Evolutionary conservation across 179 eudicot genomes (phyloP).

Genomic region (Patellifolia procumbens): DNA sequence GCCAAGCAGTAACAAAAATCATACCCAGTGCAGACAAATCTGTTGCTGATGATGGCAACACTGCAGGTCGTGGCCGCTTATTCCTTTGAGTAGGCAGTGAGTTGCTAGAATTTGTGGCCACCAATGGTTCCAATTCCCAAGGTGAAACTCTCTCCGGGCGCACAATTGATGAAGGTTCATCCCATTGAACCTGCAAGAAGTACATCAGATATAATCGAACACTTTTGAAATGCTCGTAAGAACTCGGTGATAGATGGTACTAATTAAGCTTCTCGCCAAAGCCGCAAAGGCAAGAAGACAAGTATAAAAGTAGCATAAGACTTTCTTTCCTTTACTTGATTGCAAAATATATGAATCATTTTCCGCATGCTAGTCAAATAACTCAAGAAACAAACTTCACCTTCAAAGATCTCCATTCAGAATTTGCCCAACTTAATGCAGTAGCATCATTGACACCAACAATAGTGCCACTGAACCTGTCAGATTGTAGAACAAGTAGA

Average conservation of each 20-base stretch:
- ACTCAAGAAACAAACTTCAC: constrained; percentile 34
- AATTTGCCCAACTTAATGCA: constrained; percentile 72
- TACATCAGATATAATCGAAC: neutral
- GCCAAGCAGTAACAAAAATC: neutral
- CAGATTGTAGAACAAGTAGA: constrained; percentile 10
- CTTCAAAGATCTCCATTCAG: constrained; percentile 95
- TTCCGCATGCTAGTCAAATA: neutral
- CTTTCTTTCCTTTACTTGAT: neutral
- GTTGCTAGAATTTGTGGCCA: constrained; percentile 50
- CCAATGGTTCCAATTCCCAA: constrained; percentile 90
- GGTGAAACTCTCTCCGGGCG: constrained; percentile 91
- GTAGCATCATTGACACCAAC: constrained; percentile 70
- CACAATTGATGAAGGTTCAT: constrained; percentile 78
- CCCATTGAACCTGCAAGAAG: constrained; percentile 86
- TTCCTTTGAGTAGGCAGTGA: constrained; percentile 63
- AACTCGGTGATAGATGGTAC: neutral
- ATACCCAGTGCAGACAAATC: constrained; percentile 65
- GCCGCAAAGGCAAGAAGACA: neutral
- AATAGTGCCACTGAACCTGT: constrained; percentile 91
- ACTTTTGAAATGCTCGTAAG: neutral
- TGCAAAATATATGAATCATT: neutral
- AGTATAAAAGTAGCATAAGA: neutral
- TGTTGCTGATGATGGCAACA: constrained; percentile 50
- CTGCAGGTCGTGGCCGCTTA: constrained; percentile 65
- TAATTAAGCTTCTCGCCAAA: neutral